A percentile compares a stretch with the other conserved stretches of the same genome.
Evolutionary conservation across 495 filamentous ascomycete species (phyloP).

Genomic region (Annulohypoxylon bovei): DNA sequence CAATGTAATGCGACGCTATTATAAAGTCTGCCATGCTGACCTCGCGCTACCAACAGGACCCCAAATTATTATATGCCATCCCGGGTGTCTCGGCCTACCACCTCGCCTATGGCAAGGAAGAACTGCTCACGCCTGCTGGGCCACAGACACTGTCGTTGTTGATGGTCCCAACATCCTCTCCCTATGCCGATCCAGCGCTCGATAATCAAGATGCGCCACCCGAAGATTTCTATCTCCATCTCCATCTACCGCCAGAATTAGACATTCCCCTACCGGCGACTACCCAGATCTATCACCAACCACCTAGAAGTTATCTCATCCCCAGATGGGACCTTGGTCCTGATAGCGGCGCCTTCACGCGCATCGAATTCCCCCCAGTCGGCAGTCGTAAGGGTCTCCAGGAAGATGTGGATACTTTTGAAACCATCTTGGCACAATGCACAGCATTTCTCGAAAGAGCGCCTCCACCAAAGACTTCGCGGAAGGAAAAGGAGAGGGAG

Average conservation of each 20-base stretch:
- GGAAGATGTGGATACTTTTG: constrained; percentile 95
- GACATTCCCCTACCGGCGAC: constrained; percentile 90
- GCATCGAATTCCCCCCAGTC: constrained; percentile 84
- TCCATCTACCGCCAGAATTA: constrained; percentile 92
- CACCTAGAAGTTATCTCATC: constrained; percentile 87
- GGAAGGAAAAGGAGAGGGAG: constrained; percentile 62
- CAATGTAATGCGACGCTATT: constrained; percentile 15
- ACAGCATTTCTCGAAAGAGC: constrained; percentile 90
- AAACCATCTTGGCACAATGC: constrained; percentile 95
- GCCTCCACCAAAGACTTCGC: constrained; percentile 61
- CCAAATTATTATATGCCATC: constrained; percentile 84
- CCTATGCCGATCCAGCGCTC: constrained; percentile 69
- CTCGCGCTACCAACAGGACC: constrained; percentile 61
- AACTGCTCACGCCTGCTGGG: constrained; percentile 81
- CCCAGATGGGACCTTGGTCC: constrained; percentile 91
- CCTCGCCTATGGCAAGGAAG: constrained; percentile 86
- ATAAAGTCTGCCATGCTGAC: constrained; percentile 16
- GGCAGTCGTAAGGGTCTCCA: constrained; percentile 76
- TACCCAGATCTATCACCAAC: constrained; percentile 94
- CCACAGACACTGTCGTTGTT: constrained; percentile 88
- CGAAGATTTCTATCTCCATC: constrained; percentile 94
- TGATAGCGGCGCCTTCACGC: constrained; percentile 86
- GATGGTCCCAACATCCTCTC: constrained; percentile 89
- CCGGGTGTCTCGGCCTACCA: constrained; percentile 86
- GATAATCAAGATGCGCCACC: constrained; percentile 70